Base-by-base conservation (phyloP, 306 rosid species). In the Carpinus viminea region DNA sequence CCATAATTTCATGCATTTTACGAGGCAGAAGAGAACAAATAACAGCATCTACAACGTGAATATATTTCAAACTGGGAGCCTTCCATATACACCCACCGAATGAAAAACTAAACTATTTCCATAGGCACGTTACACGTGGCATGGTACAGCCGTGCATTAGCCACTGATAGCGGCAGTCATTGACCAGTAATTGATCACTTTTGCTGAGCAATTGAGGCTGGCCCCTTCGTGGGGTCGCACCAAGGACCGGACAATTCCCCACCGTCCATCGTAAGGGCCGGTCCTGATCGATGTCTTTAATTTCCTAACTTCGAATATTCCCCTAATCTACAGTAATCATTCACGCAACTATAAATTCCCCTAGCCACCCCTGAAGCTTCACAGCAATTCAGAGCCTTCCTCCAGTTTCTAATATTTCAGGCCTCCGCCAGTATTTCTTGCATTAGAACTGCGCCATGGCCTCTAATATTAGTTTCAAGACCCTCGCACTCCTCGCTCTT, bases 161-260 rank as follows among this genome's bases (percentile, higher is more conserved):
- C 86, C 91, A 70, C 73, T 81, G 80, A 89, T 83, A 65, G 83
- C 88, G 91, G 57, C 74, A 52, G 8, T 57, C 18, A 53, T 79
- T 69, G 74, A 75, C 82, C 76, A 2, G 68, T 74, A 31, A 45
- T 66, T 68, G 52, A 47, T 46, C 43, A 38, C 6, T 4, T 38
- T 38, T 38, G 5, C 43, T 38, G 43, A 31, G 34, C 34, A 31
- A 31, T 5, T 38, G 43, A 38, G 43, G 6, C 5, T 38, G 43
- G 43, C 43, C 43, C 43, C 43, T 4, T 4, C 43, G 34, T 68
- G 79, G 74, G 78, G 65, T 51, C 68, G 8, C 70, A 31, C 47
- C 3, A 64, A 2, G 11, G 12, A 34, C 70, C 43, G 4, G 9
- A 15, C 43, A 38, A 1, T 66, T 10, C 62, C 10, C 79, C 68